A percentile compares a stretch with the other conserved stretches of the same genome.
phyloP scores from a whole-genome alignment of 2,329 filamentous ascomycete genomes.

The Cadophora malorum region DNA sequence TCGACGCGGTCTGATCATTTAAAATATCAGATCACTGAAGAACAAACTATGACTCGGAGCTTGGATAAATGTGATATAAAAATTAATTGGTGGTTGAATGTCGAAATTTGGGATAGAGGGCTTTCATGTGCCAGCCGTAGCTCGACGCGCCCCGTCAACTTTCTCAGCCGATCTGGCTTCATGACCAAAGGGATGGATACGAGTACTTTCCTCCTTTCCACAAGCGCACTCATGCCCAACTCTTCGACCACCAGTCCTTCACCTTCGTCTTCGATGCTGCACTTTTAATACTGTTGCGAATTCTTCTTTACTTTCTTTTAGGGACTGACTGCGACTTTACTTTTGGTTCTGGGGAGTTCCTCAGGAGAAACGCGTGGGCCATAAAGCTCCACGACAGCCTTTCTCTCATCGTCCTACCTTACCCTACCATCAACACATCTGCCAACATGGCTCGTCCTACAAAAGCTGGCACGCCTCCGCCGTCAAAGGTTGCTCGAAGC shows the following conservation, averaged over 20 bases:
- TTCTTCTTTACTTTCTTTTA: conserved; percentile 41
- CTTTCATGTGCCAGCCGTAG: neutral
- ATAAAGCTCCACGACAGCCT: conserved; percentile 37
- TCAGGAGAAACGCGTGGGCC: conserved; percentile 33
- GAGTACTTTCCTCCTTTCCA: conserved; percentile 17
- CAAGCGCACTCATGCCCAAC: conserved; percentile 23
- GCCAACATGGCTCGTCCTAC: conserved; percentile 40
- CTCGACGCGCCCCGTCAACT: conserved; percentile 21
- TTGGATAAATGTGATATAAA: neutral
- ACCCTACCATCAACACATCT: conserved; percentile 22
- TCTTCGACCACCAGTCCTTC: conserved; percentile 27
- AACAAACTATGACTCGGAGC: neutral
- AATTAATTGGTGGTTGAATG: conserved; percentile 5
- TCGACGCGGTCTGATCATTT: conserved; percentile 12
- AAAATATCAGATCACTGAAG: neutral
- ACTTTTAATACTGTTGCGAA: conserved; percentile 39
- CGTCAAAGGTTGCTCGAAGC: conserved; percentile 30
- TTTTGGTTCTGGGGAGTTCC: conserved; percentile 28
- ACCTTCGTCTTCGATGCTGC: conserved; percentile 38
- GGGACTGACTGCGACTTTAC: conserved; percentile 24
- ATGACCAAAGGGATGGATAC: conserved; percentile 36
- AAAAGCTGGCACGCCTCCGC: conserved; percentile 33
- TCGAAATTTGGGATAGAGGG: conserved; percentile 21
- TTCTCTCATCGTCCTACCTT: conserved; percentile 22
- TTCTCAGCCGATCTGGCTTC: conserved; percentile 37